Percentiles rank a stretch among this genome's conserved stretches.
Evolutionary conservation across 1,284 basidiomycete species (phyloP).

Genomic region (Apiotrichum domesticum): DNA sequence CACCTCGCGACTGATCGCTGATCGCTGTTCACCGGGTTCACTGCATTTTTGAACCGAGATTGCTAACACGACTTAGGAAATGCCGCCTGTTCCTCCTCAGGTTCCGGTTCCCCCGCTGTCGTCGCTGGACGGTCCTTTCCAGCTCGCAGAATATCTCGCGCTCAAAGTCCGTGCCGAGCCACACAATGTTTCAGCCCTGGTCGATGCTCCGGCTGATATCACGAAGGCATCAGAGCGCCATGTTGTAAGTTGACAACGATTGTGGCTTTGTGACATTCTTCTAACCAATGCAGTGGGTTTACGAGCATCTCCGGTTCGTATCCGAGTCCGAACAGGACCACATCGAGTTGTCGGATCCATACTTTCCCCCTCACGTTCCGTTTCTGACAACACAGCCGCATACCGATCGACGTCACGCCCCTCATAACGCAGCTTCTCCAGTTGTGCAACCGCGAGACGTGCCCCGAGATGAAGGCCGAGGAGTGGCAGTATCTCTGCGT

Average conservation of each 20-base stretch:
- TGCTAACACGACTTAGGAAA: slow-evolving; percentile 17
- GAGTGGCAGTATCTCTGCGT: slow-evolving; percentile 97
- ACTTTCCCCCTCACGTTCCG: slow-evolving; percentile 56
- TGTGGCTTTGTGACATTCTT: neutral
- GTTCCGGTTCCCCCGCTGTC: slow-evolving; percentile 31
- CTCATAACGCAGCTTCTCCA: slow-evolving; percentile 78
- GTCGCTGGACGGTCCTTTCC: slow-evolving; percentile 76
- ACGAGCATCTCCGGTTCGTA: slow-evolving; percentile 79
- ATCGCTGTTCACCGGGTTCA: neutral
- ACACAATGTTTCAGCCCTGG: slow-evolving; percentile 77
- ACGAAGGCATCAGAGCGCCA: slow-evolving; percentile 48
- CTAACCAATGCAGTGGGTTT: slow-evolving; percentile 66
- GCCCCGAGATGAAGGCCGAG: slow-evolving; percentile 94
- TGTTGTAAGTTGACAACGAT: slow-evolving; percentile 39
- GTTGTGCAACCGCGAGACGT: slow-evolving; percentile 73
- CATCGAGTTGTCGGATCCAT: too few relatives aligned
- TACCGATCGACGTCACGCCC: slow-evolving; percentile 86
- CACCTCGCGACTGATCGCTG: too few relatives aligned
- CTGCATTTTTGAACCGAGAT: neutral
- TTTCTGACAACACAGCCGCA: slow-evolving; percentile 55
- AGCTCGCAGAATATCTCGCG: slow-evolving; percentile 90
- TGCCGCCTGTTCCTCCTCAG: slow-evolving; percentile 24
- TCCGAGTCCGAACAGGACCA: too few relatives aligned
- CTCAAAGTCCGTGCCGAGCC: slow-evolving; percentile 76
- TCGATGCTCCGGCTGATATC: slow-evolving; percentile 58